Evolutionary conservation across 2,329 filamentous ascomycete genomes (phyloP), one percentile per base, ranked within the genome.

Genomic region (Nannizziopsis barbatae): DNA sequence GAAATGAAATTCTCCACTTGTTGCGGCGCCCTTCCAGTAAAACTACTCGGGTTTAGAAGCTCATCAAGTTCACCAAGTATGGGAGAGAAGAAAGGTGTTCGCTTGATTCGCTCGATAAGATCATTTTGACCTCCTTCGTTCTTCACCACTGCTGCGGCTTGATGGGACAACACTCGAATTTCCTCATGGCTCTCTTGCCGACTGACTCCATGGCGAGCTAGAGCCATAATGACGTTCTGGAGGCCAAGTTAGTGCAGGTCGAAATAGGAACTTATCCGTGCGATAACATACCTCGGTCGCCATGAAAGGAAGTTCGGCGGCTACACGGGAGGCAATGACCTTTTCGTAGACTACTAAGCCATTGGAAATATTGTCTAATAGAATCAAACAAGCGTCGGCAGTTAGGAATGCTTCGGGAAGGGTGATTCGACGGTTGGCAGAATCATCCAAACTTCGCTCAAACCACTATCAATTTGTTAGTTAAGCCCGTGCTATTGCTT

Each of bases 231-330:
- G 62, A 88, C 81, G 56, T 76, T 53, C 42, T 46, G 39, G 35
- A 9, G 31, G 9, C 30, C 17, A 17, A 10, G 12, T 45, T 31
- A 46, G 8, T 15, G 30, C 22, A 18, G 15, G n/a, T 15, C 20
- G 20, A 3, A 38, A 30, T 46, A n/a, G 12, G 47, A 42, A 11
- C 12, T 27, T 71, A 59, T 12, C 10, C 14, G 35, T 12, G n/a
- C 4, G 9, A 8, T 3, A 11, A 7, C 20, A n/a, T 40, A 46
- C 44, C 44, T 75, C 74, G 6, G 81, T 88, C 6, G 80, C 76
- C 83, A 90, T 93, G 69, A 95, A 94, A 1, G 89, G 89, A 11
- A 95, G 76, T 67, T 93, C 85, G 53, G 81, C 76, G 56, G 80
- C 75, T 40, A 93, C 72, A 53, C 76, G 80, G 50, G 75, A 72